Percentiles rank a stretch among this genome's conserved stretches.
Evolutionary conservation across 2,329 filamentous ascomycete species (phyloP).

Genomic region (Botrytis tulipae): DNA sequence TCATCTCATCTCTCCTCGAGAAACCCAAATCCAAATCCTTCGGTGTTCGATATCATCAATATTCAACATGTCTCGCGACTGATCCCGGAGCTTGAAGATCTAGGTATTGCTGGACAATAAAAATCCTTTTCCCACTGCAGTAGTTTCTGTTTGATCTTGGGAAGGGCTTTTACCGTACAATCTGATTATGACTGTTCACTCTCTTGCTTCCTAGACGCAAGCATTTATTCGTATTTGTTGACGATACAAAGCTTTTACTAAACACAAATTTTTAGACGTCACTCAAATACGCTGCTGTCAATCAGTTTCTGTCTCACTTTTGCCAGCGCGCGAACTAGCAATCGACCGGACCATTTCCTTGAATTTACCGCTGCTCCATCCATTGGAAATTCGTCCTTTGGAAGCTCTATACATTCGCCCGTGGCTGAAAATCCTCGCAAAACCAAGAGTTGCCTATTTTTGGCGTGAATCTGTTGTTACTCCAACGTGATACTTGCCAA

Average conservation of each 20-base stretch:
- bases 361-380: neutral
- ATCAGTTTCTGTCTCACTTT: constrained; percentile 4
- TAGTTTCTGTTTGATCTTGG: neutral
- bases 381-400: neutral
- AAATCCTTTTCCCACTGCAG: no score
- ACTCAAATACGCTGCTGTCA: neutral
- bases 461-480: neutral
- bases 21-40: neutral
- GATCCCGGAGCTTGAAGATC: neutral
- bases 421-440: neutral
- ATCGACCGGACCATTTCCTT: neutral
- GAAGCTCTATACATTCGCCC: neutral
- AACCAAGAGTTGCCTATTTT: neutral
- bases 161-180: neutral
- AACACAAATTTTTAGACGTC: neutral
- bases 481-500: neutral
- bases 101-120: neutral
- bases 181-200: neutral
- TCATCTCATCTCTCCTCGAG: neutral
- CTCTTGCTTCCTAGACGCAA: neutral
- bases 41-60: neutral
- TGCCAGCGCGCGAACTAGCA: neutral
- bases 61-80: neutral
- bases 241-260: neutral
- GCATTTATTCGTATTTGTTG: neutral